Base-by-base conservation (phyloP, 2,329 filamentous ascomycete genomes). In the Cercospora beticola region DNA sequence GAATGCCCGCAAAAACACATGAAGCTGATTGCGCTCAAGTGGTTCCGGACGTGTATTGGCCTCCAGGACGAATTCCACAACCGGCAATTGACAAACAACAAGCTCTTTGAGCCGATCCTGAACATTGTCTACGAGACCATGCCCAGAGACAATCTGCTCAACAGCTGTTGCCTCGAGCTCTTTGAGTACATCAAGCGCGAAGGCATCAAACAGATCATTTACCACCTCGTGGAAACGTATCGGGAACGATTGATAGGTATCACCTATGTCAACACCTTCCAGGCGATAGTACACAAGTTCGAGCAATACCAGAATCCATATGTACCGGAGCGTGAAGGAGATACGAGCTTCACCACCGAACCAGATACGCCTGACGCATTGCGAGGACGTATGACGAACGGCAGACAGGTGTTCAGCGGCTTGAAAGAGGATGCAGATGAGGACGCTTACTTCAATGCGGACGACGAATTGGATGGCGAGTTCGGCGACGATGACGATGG, bases 31-130 rank as follows among this genome's bases (percentile, higher is more conserved):
- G 92, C 94, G 5, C 87, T 99, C 73, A 95, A 97, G 78, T 97
- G 97, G 82, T 94, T 98, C 83, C 91, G 94, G 36, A 92, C 92
- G 56, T 87, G 97, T 69, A 87, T 97, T 67, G 89, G 89, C 57
- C 85, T 97, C 43, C 90, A 95, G 76, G 94, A 98, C 77, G 93
- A 96, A 65, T 97, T 95, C 74, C 97, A 97, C 78, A 90, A 93
- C 75, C 90, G 90, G 64, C 90, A 97, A 74, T 87, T 98, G 74
- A 91, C 90, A 28, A 89, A 93, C 73, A 91, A 94, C 77, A 88
- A 90, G 68, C 88, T 95, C 0, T 89, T 98, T 68, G 92, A 91
- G 49, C 91, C 93, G 0, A 92, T 98, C 36, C 84, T 99, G 14
- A 88, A 95, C 73, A 90, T 97, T 43, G 86, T 98, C 36, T 87